Percentiles rank a stretch among this genome's conserved stretches.
These are phyloP conservation scores for Astragalus membranaceus DNA, from an alignment of 306 rosid species.

Conservation along the genomic window DNA sequence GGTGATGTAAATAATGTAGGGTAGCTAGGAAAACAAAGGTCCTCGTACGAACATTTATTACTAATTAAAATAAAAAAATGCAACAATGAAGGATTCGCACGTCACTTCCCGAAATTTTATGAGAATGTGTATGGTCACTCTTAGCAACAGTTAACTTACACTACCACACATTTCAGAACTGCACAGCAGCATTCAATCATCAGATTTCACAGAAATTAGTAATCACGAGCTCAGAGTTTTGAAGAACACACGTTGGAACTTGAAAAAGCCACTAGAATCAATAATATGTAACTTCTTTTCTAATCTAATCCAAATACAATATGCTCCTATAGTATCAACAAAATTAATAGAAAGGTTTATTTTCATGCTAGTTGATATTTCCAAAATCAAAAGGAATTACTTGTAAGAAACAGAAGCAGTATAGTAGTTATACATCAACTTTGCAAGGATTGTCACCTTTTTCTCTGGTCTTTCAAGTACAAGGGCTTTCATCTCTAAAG, in stretches of 20 bases:
- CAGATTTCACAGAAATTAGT: neutral
- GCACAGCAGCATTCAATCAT: conserved; percentile 2
- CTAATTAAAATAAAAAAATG: conserved; percentile 11
- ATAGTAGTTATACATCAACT: conserved; percentile 6
- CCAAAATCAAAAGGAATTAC: conserved; percentile 20
- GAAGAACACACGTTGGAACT: neutral
- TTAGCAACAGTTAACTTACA: conserved; percentile 4
- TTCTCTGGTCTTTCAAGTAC: conserved; percentile 15
- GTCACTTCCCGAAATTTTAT: conserved; percentile 32
- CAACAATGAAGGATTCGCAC: conserved; percentile 24
- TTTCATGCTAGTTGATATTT: conserved; percentile 3
- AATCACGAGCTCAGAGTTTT: neutral
- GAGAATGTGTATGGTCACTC: conserved; percentile 35
- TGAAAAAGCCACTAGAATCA: neutral
- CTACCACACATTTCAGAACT: neutral
- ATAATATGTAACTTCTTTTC: neutral
- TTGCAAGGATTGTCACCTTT: neutral
- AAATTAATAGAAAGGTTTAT: neutral
- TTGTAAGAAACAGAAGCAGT: conserved; percentile 9
- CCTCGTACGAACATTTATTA: conserved; percentile 26
- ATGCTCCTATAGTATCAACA: neutral
- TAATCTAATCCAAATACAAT: too few relatives aligned
- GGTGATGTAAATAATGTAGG: neutral
- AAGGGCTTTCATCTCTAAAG: conserved; percentile 3
- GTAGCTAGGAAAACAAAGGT: neutral